Conservation (phyloP, 179 eudicot species). For the Silene noctiflora region DNA sequence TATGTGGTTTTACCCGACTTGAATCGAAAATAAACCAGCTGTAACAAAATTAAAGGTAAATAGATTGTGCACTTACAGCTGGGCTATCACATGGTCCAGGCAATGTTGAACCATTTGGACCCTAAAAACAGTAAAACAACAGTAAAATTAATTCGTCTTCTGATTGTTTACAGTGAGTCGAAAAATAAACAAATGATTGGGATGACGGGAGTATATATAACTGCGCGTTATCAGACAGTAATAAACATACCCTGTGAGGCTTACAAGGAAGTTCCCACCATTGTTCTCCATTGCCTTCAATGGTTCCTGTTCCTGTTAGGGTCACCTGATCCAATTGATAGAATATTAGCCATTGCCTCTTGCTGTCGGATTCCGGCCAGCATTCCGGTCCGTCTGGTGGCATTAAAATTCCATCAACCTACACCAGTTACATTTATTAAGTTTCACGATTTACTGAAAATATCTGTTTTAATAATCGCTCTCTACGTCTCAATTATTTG, state of each 20-base stretch:
- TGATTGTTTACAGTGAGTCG: too few species aligned
- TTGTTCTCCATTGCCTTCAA: constrained; percentile 83
- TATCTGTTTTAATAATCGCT: too few species aligned
- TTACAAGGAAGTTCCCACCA: constrained; percentile 99
- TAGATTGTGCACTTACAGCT: constrained; percentile 52
- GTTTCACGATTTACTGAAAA: too few species aligned
- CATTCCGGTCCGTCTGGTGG: constrained; percentile 90
- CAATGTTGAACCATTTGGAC: constrained; percentile 87
- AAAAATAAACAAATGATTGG: too few species aligned
- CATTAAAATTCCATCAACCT: constrained; percentile 84
- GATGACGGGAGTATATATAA: too few species aligned
- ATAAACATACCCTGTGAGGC: constrained; percentile 68
- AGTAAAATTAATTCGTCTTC: too few species aligned
- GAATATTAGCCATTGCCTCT: constrained; percentile 85
- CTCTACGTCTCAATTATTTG: too few species aligned
- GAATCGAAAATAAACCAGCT: background rate
- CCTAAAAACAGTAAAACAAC: constrained; percentile 41
- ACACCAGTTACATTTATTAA: background rate
- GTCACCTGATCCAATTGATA: constrained; percentile 64
- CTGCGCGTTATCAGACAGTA: too few species aligned
- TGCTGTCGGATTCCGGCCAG: constrained; percentile 87
- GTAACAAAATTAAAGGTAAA: background rate
- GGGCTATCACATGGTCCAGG: constrained; percentile 99
- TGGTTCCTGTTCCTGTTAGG: constrained; percentile 69
- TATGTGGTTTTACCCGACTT: too few species aligned